Evolutionary conservation across 2,329 filamentous ascomycete species (phyloP), one percentile per base, ranked within the genome.

Genomic region (Ampelomyces quisqualis): DNA sequence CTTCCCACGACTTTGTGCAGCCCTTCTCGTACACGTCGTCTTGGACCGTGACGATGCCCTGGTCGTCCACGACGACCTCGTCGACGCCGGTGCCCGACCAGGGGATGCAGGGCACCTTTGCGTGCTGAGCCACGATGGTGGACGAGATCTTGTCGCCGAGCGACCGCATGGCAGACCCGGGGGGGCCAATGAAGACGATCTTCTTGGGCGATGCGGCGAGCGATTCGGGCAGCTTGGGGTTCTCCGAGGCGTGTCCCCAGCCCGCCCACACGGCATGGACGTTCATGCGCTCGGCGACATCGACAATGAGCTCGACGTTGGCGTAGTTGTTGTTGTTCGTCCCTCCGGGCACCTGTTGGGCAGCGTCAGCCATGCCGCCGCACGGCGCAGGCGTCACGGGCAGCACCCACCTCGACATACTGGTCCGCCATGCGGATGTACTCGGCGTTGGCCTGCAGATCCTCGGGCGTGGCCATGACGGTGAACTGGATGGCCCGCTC

Each of bases 311-410:
- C 76, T 98, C 93, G 46, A 98, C 93, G 70, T 98, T 98, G 74
- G 93, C 93, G 73, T 98, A 98, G 74, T 98, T 98, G 84, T 98
- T 95, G 80, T 98, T 98, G 77, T 98, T 98, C 49, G 93, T 98
- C 67, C 93, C 93, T 65, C 93, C 93, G 22, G 93, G 93, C 48
- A 98, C 91, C 77, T 80, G 60, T 48, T 18, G n/a, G 26, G 27
- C 13, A 11, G 17, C 36, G 40, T 62, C 42, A 67, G 59, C 55
- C 33, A 31, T 26, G 13, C 17, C 14, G 13, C 38, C 39, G 8
- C 42, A 20, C 20, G 19, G 28, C 17, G 20, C 23, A 34, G 40
- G 32, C 24, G 23, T 37, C 13, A 15, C 22, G 28, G 17, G 34
- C 21, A 36, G 29, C 34, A 57, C 73, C 38, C 68, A 80, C 78